Conservation (phyloP, 495 filamentous ascomycete genomes). For the Trichoderma asperelloides region DNA sequence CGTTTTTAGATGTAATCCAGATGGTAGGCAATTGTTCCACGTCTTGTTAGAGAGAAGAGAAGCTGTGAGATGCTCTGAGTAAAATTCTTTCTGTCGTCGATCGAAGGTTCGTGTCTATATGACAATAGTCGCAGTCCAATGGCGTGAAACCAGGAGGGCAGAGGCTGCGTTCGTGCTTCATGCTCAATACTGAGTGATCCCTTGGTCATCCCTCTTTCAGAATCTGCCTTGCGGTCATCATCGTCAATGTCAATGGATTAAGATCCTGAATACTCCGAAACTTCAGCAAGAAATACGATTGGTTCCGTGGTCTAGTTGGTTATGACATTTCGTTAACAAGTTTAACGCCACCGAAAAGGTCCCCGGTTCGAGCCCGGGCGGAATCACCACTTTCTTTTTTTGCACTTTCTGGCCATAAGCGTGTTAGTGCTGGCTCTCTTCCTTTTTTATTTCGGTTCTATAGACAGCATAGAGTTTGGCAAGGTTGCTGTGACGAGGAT, state of each 20-base stretch:
- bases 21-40: too few species aligned
- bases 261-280: neutral
- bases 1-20: too few species aligned
- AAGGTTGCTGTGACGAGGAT: neutral
- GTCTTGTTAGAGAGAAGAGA: too few species aligned
- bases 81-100: too few species aligned
- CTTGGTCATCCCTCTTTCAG: too few species aligned
- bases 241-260: neutral
- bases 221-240: neutral
- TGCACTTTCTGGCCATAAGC: neutral
- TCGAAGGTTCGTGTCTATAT: too few species aligned
- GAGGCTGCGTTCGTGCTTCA: neutral
- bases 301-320: conserved; percentile 8
- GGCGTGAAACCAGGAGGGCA: neutral
- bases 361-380: conserved; percentile 7
- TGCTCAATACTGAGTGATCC: neutral
- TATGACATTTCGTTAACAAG: conserved; percentile 8
- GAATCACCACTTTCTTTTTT: conserved; percentile 7
- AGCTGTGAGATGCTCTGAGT: too few species aligned
- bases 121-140: too few species aligned
- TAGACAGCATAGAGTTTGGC: neutral
- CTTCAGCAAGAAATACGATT: neutral
- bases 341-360: conserved; percentile 8
- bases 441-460: neutral
- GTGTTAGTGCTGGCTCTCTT: neutral